Base-by-base conservation (phyloP, 805 yeast genomes). In the Candida yuanshanica region DNA sequence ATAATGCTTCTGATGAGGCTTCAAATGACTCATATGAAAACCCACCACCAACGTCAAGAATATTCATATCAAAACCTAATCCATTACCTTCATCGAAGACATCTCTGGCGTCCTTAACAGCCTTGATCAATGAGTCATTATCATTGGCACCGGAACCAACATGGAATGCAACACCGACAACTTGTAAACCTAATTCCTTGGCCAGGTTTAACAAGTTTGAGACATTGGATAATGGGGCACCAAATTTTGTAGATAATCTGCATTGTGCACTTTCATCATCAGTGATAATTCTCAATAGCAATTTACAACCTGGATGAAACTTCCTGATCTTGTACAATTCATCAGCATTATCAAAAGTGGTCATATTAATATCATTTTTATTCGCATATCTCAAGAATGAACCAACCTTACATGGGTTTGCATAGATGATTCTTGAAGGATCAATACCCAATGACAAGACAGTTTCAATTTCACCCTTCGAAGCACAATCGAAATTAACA, bases 31-130 rank as follows among this genome's bases (percentile, higher is more conserved):
- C 77, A 38, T 70, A 70, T 48, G 77, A 77, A 60, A 89, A 91
- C 0, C 99, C 99, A 23, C 99, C 99, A 38, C 99, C 99, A 50
- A 91, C 79, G 58, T 91, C 99, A 45, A 87, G 70, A 14, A 80
- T 57, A 14, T 64, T 51, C 74, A 86, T 66, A 10, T 56, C 42
- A 41, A 72, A 65, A 5, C 81, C 83, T 22, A 67, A 52, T 8
- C 60, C 46, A 5, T 49, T 45, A 7, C 79, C 95, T 42, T 63
- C 55, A 41, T 81, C 82, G 55, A 90, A 91, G 4, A 90, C 76
- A 8, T 50, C 42, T 38, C 78, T 74, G 2, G 96, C 75, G 56
- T 88, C 95, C 39, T 65, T 59, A 29, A 88, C 76, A 0, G 97
- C 96, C 46, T 75, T 75, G 42, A 69, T 69, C 49, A 86, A 74